Evolutionary conservation across 495 filamentous ascomycete species (phyloP).

Genomic region (Viridothelium virens): DNA sequence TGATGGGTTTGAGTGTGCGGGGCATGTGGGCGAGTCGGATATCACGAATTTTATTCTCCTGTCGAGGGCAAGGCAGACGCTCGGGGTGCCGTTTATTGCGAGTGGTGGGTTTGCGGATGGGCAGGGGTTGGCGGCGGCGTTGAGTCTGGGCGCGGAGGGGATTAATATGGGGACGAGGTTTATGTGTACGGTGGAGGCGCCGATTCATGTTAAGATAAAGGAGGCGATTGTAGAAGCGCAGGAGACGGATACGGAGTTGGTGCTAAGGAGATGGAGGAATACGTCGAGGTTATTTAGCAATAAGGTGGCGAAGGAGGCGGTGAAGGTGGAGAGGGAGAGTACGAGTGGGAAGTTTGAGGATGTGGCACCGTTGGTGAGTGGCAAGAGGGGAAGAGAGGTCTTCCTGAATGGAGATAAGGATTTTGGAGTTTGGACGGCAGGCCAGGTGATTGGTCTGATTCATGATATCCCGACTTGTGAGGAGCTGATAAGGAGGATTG

Average conservation of each 20-base stretch:
- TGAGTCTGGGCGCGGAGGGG: conserved; percentile 83
- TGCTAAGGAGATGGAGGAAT: conserved; percentile 88
- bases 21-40: conserved; percentile 90
- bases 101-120: conserved; percentile 94
- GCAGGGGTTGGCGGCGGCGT: conserved; percentile 84
- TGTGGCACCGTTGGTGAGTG: conserved; percentile 82
- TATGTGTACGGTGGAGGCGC: conserved; percentile 86
- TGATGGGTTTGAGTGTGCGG: conserved; percentile 96
- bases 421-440: conserved; percentile 72
- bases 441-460: conserved; percentile 63
- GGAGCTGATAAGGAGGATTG: conserved; percentile 51
- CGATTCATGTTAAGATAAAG: conserved; percentile 91
- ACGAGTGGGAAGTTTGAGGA: conserved; percentile 83
- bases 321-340: conserved; percentile 79
- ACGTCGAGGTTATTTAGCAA: conserved; percentile 83
- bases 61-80: conserved; percentile 71
- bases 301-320: conserved; percentile 71
- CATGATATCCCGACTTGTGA: conserved; percentile 61
- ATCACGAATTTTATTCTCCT: conserved; percentile 98
- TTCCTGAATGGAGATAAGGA: conserved; percentile 89
- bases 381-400: conserved; percentile 83
- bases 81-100: conserved; percentile 87
- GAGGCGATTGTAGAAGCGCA: conserved; percentile 78
- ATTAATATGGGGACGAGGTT: conserved; percentile 96
- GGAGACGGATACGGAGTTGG: conserved; percentile 84